These are phyloP conservation scores for Psilocybe cubensis DNA, from an alignment of 768 basidiomycete genomes.

Conservation along the genomic window DNA sequence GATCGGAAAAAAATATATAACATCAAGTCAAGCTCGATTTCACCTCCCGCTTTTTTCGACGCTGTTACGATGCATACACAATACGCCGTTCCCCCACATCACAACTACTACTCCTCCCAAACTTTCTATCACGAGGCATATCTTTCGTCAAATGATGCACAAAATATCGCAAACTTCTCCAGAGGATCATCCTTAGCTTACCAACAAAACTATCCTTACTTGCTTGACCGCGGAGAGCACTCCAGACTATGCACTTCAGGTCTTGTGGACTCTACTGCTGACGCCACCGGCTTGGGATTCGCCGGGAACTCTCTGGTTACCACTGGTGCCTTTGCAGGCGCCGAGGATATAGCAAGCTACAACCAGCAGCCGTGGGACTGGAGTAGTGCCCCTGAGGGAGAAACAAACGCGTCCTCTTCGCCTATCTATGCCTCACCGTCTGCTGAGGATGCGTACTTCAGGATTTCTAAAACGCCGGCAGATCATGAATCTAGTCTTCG, in stretches of 20 bases:
- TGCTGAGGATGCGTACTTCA: constrained; percentile 26
- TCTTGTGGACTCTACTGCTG: constrained; percentile 35
- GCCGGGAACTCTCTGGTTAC: constrained; percentile 35
- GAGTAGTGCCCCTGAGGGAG: constrained; percentile 28
- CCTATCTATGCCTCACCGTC: constrained; percentile 29
- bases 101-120: constrained; percentile 30
- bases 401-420: constrained; percentile 34
- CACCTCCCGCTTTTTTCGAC: constrained; percentile 34
- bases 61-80: constrained; percentile 41
- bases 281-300: constrained; percentile 51
- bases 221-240: constrained; percentile 44
- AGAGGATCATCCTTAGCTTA: constrained; percentile 51
- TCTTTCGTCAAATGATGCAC: constrained; percentile 33
- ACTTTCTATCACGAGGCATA: constrained; percentile 28
- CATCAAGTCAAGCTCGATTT: constrained; percentile 33
- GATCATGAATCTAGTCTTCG: constrained; percentile 26
- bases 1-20: constrained; percentile 53
- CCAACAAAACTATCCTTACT: constrained; percentile 47
- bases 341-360: constrained; percentile 45
- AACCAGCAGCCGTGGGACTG: constrained; percentile 34
- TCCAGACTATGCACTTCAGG: constrained; percentile 33
- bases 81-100: constrained; percentile 31
- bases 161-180: constrained; percentile 47
- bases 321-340: constrained; percentile 28
- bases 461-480: constrained; percentile 26